Conservation (phyloP, 2,329 filamentous ascomycete species). For the Dactylella cylindrospora region DNA sequence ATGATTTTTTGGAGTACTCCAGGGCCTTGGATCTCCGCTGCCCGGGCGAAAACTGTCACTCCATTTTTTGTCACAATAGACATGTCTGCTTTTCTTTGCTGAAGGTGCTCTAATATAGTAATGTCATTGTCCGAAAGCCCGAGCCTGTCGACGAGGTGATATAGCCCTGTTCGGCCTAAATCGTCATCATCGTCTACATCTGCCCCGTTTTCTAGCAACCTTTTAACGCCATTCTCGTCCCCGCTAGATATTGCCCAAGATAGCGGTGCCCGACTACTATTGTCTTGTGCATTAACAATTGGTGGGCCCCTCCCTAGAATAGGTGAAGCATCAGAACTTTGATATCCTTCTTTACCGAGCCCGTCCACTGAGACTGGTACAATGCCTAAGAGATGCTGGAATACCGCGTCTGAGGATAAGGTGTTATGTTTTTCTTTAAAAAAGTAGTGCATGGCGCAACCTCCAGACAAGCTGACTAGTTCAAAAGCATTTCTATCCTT, state of each 20-base stretch:
- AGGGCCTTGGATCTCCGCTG: background rate
- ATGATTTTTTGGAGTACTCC: slow-evolving; percentile 1
- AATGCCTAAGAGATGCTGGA: no score
- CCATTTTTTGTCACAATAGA: background rate
- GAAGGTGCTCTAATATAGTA: background rate
- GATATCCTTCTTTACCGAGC: no score
- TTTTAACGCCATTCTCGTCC: background rate
- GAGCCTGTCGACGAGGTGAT: background rate
- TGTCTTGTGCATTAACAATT: slow-evolving; percentile 1
- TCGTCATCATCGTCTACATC: slow-evolving; percentile 1
- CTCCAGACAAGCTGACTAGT: background rate
- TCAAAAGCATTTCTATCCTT: background rate
- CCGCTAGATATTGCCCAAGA: background rate
- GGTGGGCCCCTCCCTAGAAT: background rate
- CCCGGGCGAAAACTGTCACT: slow-evolving; percentile 2
- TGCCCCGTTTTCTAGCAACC: background rate
- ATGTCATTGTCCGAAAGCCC: background rate
- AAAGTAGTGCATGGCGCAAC: slow-evolving; percentile 2
- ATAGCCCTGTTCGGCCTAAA: background rate
- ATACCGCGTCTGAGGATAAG: no score
- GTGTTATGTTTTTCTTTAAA: no score
- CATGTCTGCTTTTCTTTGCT: background rate
- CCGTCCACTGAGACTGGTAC: no score
- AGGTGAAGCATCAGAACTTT: no score
- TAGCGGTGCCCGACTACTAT: background rate